Evolutionary conservation across 129 eudicot species (phyloP).

Genomic region (Pittosporum tobira): DNA sequence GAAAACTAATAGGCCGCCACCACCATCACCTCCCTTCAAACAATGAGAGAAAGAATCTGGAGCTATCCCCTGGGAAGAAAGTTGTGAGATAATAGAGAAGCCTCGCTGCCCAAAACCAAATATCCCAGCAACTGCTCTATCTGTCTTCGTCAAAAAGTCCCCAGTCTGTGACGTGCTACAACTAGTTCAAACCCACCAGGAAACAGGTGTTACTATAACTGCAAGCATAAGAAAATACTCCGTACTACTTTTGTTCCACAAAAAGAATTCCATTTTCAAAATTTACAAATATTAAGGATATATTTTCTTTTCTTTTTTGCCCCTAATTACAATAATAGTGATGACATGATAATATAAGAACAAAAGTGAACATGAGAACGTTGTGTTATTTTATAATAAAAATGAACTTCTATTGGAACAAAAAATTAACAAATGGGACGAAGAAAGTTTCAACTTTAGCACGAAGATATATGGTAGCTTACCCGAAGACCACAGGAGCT

Average conservation of each 20-base stretch:
- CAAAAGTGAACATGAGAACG: too few species aligned
- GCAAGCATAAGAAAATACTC: neutral
- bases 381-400: too few species aligned
- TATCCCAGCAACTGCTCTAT: conserved; percentile 83
- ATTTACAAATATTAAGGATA: too few species aligned
- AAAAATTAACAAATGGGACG: too few species aligned
- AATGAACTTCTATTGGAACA: too few species aligned
- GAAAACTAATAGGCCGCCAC: conserved; percentile 83
- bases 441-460: too few species aligned
- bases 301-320: too few species aligned
- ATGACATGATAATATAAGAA: too few species aligned
- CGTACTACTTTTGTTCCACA: too few species aligned
- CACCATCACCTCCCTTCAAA: conserved; percentile 57
- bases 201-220: conserved; percentile 7
- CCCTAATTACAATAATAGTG: too few species aligned
- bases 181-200: conserved; percentile 35
- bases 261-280: too few species aligned
- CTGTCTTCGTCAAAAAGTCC: conserved; percentile 65
- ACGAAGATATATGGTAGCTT: conserved; percentile 22
- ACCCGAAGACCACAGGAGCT: conserved; percentile 77
- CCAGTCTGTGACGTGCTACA: conserved; percentile 77
- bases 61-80: conserved; percentile 57
- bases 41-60: conserved; percentile 81
- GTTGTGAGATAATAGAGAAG: conserved; percentile 69
- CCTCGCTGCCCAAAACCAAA: conserved; percentile 88